phyloP scores from a whole-genome alignment of 345 rosid genomes.

The Dovyalis caffra region DNA sequence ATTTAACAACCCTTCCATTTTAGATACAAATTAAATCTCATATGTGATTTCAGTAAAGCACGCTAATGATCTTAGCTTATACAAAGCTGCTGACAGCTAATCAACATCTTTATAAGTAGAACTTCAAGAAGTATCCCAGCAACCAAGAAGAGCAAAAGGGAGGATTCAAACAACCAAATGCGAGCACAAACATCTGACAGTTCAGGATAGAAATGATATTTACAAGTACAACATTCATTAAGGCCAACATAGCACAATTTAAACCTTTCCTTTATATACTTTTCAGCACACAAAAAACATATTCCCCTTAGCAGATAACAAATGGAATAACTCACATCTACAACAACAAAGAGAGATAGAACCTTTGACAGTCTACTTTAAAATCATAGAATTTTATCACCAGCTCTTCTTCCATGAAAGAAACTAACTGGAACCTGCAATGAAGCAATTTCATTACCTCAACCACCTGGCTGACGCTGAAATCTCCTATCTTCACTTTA shows the following conservation, averaged over 20 bases:
- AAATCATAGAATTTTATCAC: background rate
- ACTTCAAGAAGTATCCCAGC: background rate
- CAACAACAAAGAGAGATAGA: background rate
- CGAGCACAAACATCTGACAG: background rate
- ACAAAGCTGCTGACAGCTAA: background rate
- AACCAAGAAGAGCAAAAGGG: background rate
- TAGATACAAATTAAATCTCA: background rate
- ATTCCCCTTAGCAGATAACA: background rate
- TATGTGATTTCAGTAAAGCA: background rate
- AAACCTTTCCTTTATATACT: background rate
- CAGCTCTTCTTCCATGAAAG: background rate
- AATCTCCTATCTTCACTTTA: constrained; percentile 91
- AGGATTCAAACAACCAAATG: background rate
- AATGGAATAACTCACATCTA: background rate
- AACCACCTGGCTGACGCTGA: constrained; percentile 95
- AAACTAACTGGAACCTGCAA: background rate
- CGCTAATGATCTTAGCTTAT: background rate
- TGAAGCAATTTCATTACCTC: constrained; percentile 54
- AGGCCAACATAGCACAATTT: background rate
- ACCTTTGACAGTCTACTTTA: background rate
- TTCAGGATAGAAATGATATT: background rate
- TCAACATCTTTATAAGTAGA: background rate
- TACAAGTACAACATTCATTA: background rate
- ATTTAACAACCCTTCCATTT: background rate
- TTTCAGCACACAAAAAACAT: background rate